Evolutionary conservation across 2,329 filamentous ascomycete species (phyloP), one percentile per base, ranked within the genome.

Genomic region (Penicillium sclerotigenum): DNA sequence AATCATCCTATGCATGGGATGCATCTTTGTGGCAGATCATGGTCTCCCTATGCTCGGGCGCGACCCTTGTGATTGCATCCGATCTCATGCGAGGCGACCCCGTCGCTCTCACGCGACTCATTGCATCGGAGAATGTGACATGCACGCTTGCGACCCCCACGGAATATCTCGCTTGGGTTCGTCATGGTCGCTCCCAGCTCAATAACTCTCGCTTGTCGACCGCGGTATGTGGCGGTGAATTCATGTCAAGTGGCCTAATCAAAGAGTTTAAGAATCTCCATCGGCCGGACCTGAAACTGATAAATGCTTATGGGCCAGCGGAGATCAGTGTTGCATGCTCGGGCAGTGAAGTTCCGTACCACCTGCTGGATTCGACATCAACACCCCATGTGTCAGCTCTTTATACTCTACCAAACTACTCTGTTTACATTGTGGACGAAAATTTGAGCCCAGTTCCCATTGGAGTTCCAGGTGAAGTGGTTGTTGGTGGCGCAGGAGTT

Each of bases 391-490:
- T 18, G 1, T 45, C 64, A 0, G 41, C 55, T 3, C 68, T 73
- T 7, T 48, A 51, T 14, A 62, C 71, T 2, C 57, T 77, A 3
- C 68, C 73, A 2, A 77, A 78, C 52, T 75, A 73, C 47, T 62
- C 63, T 1, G 48, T 71, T 26, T 78, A 75, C 56, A 70, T 82
- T 45, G 46, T 81, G 0, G 79, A 80, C 55, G 54, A 71, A 5
- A 33, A 72, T 1, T 48, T 73, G 29, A 59, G 73, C 3, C 73
- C 74, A 3, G 65, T 77, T 2, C 75, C 79, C 0, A 42, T 71
- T 8, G 77, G 78, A 0, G 45, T 72, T 1, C 67, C 73, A 0
- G 80, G 80, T 16, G 77, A 81, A 56, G 68, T 81, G 4, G 65
- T 60, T 34, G 68, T 81, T 43, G 75, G 68, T 9, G 70, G 70